A percentile compares a stretch with the other conserved stretches of the same genome.
Evolutionary conservation across 2,329 filamentous ascomycete species (phyloP).

Genomic region (Fonsecaea monophora): DNA sequence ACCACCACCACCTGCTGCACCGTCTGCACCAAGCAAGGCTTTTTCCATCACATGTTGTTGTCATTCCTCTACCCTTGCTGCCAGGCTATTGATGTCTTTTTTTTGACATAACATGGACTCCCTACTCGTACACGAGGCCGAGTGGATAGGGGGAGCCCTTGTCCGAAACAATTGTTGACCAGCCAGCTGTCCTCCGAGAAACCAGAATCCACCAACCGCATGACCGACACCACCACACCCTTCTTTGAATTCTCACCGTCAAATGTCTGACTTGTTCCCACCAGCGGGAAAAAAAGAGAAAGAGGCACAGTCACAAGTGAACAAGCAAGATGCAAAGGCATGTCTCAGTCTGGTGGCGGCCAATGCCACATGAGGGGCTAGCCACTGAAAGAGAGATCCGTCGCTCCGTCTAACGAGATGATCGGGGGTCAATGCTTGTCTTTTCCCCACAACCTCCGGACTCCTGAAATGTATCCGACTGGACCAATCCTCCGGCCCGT

Average conservation of each 20-base stretch:
- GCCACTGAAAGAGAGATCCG: neutral
- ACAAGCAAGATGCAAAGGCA: neutral
- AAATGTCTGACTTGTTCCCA: neutral
- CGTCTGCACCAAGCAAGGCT: neutral
- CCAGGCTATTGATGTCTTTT: too few relatives aligned
- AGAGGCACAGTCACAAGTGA: neutral
- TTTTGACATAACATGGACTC: neutral
- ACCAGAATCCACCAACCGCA: neutral
- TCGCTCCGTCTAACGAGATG: slow-evolving; percentile 10
- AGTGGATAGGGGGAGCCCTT: too few relatives aligned
- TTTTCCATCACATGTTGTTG: neutral
- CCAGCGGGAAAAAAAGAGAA: neutral
- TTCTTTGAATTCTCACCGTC: neutral
- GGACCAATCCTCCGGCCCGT: slow-evolving; percentile 8
- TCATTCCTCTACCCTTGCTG: neutral
- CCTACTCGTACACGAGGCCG: too few relatives aligned
- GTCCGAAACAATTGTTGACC: neutral
- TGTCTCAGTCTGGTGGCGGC: slow-evolving; percentile 16
- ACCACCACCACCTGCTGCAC: too few relatives aligned
- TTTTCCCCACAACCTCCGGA: slow-evolving; percentile 23
- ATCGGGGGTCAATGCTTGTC: slow-evolving; percentile 7
- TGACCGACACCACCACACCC: neutral
- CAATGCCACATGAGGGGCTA: neutral
- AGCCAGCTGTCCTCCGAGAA: neutral
- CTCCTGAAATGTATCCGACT: slow-evolving; percentile 16